Evolutionary conservation across 148 eudicot species (phyloP), one percentile per base, ranked within the genome.

Genomic region (Vaccinium corymbosum): DNA sequence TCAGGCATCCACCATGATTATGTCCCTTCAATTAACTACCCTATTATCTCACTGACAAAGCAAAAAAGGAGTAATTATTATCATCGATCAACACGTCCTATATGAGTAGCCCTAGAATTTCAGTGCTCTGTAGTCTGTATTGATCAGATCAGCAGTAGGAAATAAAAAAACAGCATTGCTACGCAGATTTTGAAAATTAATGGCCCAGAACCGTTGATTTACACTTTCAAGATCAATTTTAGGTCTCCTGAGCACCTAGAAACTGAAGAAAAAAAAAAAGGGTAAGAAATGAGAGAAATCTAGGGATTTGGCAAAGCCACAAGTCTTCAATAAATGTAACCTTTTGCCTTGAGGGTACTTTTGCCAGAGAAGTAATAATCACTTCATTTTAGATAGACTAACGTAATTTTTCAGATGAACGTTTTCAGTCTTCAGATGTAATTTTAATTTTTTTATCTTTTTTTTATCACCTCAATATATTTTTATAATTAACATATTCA

Each of bases 51-150:
- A 22, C 25, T 27, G 1, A 64, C 22, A 27, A 27, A 68, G 73
- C 73, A 68, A 55, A 68, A 4, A 4, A 27, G 29, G 29, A 22
- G 14, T 12, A 25, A 66, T 27, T 66, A 66, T 25, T 13, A 35
- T 35, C 38, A 35, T 35, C 38, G 38, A 35, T 35, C 38, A 35
- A 35, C 38, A 35, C 38, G 38, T 35, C 38, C 38, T 35, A 2
- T 35, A 73, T 35, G 50, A 38, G 76, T 11, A 73, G 76, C 49
- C 51, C 83, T 81, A 81, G 83, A 81, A 81, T 81, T 81, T 81
- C 76, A 81, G 83, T 81, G 83, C 82, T 35, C 6, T 80, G 73
- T 22, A 61, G 74, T 35, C 6, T 80, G 73, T 22, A 61, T 61
- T 19, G 48, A 55, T 19, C 82, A 42, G 82, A 51, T 42, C 46